Evolutionary conservation across 2,329 filamentous ascomycete genomes (phyloP), one percentile per base, ranked within the genome.

Genomic region (Akanthomyces dipterigenus): DNA sequence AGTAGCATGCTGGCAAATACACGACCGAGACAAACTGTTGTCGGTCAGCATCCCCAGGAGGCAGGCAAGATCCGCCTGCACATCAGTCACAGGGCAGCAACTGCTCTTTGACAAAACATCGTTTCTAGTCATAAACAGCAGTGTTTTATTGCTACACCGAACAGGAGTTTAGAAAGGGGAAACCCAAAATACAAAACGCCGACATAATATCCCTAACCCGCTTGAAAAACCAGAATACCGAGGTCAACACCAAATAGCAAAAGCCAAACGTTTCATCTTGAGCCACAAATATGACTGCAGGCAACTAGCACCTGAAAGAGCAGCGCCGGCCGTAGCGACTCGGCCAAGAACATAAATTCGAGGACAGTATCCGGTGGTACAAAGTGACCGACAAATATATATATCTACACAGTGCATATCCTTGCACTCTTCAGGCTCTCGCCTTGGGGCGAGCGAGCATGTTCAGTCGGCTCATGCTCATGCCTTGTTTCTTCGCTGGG

Each of bases 391-490:
- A 61, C 58, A 55, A 28, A 55, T 61, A 55, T 42, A 61, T 55
- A 18, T 61, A 34, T 34, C 8, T 34, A 61, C 50, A 61, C 16
- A 26, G 48, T 45, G 38, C 40, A 8, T 5, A 5, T 11, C 31
- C 20, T 36, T n/a, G 22, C 55, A 59, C 16, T 43, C 43, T 59
- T 60, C 62, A 83, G 63, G 73, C 80, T 62, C 84, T 78, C 64
- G 78, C 72, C 76, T 87, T 88, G 1, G 85, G 85, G 49, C 78
- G 78, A 51, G 85, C 80, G 26, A 88, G 79, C 80, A 84, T 82
- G 67, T 85, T 82, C 60, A 88, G 75, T 63, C 85, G 78, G 69
- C 82, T 86, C 63, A 86, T 69, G 65, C 79, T 87, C 61, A 88
- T 70, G 26, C 79, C 76, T 6, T 68, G 67, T 63, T 72, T 77